phyloP scores from a whole-genome alignment of 1,139 yeast genomes.

The Martiniozyma asiatica region DNA sequence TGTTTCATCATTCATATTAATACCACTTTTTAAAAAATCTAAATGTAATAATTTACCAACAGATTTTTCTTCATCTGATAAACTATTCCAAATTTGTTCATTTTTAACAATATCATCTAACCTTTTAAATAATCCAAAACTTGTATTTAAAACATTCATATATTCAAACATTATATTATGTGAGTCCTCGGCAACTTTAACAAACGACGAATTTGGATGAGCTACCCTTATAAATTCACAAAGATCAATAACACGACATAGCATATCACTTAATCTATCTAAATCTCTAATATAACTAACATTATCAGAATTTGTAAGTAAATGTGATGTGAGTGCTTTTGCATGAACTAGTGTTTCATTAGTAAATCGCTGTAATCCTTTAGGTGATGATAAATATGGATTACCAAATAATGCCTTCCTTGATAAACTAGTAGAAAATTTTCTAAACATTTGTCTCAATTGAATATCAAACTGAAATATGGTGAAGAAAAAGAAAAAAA shows the following conservation, averaged over 20 bases:
- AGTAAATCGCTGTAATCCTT: conserved; percentile 61
- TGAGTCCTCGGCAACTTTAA: conserved; percentile 74
- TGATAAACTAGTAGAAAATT: too few species aligned
- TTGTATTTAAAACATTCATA: conserved; percentile 87
- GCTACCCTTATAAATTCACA: conserved; percentile 87
- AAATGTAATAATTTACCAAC: conserved; percentile 73
- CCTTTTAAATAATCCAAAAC: conserved; percentile 55
- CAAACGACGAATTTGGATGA: conserved; percentile 66
- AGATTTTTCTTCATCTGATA: conserved; percentile 61
- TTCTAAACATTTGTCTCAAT: too few species aligned
- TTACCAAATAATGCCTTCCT: conserved; percentile 80
- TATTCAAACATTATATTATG: conserved; percentile 86
- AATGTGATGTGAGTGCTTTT: conserved; percentile 41
- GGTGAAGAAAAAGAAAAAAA: too few species aligned
- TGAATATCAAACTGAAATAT: too few species aligned
- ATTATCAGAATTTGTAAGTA: conserved; percentile 35
- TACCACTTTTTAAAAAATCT: conserved; percentile 88
- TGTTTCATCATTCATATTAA: conserved; percentile 57
- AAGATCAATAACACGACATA: conserved; percentile 87
- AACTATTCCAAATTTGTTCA: conserved; percentile 25
- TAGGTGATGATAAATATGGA: conserved; percentile 53
- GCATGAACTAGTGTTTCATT: conserved; percentile 53
- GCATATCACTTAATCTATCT: conserved; percentile 76
- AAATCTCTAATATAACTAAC: conserved; percentile 48
- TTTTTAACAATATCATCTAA: conserved; percentile 39